A percentile compares a stretch with the other conserved stretches of the same genome.
Evolutionary conservation across 2,329 filamentous ascomycete species (phyloP).

Genomic region (Coniochaeta hoffmannii): DNA sequence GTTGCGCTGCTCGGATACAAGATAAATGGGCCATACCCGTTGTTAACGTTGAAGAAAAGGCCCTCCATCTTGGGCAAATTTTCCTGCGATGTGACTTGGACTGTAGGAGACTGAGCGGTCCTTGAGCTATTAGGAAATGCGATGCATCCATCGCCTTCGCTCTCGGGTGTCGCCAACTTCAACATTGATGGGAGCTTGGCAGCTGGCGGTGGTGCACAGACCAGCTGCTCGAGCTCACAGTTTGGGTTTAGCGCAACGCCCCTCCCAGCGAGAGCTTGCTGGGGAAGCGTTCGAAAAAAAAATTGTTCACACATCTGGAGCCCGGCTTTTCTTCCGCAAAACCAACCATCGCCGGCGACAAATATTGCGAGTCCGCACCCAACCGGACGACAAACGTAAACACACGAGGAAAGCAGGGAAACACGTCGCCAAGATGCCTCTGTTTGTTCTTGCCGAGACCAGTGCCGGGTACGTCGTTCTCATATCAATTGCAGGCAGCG

Average conservation of each 20-base stretch:
- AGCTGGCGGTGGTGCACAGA: not conserved
- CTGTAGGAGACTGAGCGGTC: not conserved
- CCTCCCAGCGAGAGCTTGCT: not conserved
- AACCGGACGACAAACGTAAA: not conserved
- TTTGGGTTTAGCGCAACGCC: not conserved
- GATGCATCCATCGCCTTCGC: not conserved
- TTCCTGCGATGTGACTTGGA: not conserved
- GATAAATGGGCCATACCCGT: conserved; percentile 53
- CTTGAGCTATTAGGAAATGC: not conserved
- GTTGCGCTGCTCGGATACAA: not conserved
- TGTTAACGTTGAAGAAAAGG: conserved; percentile 89
- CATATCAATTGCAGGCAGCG: conserved; percentile 12
- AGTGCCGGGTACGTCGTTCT: conserved; percentile 59
- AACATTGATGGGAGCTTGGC: not conserved
- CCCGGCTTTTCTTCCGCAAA: conserved; percentile 17
- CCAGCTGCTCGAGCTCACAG: not conserved
- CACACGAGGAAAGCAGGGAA: conserved; percentile 9
- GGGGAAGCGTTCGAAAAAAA: conserved; percentile 22
- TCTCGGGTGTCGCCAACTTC: not conserved
- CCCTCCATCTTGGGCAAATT: conserved; percentile 64
- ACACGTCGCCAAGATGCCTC: conserved; percentile 56
- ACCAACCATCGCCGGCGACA: conserved; percentile 7
- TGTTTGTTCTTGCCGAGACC: conserved; percentile 91
- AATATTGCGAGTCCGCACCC: conserved; percentile 7
- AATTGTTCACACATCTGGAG: conserved; percentile 26